Base-by-base conservation (phyloP, 345 rosid genomes). In the Arabis hirsuta region DNA sequence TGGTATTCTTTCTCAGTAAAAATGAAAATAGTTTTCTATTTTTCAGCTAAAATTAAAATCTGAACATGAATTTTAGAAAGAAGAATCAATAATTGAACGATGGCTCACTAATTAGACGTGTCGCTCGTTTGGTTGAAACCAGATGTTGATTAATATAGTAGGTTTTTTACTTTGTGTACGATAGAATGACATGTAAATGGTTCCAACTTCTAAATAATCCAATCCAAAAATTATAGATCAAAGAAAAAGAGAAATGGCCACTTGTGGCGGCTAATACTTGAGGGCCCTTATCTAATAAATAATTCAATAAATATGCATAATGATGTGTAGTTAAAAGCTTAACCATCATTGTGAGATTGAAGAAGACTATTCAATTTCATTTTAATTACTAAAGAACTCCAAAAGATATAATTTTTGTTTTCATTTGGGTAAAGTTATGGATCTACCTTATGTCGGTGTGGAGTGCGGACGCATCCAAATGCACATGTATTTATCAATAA, bases 381-480 rank as follows among this genome's bases (percentile, higher is more conserved):
- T 39, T 27, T 12, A 1, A 7, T 20, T 7, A 19, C 2, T 12
- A 50, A 55, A 20, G 11, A 41, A 9, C 2, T 9, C 14, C 29
- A 3, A 16, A 43, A 38, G 8, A 43, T 34, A 64, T 14, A 7
- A 8, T 13, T 39, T 65, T 36, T 39, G 65, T 51, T 48, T 47
- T 55, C 43, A 16, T 56, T 55, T 12, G 53, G 36, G 39, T 57
- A 51, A 34, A 34, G 24, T 2, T 32, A 43, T 67, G 62, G 57
- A 67, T 74, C 73, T 43, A 74, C 43, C 57, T 67, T 44, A 41
- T 68, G 73, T 74, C 78, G 79, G 79, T 75, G 69, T 57, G 26
- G 57, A 34, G 63, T 68, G 69, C 61, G 73, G 69, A 68, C 16
- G 42, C 73, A 68, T 67, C 56, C 62, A 44, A 26, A 34, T 26